phyloP scores from a whole-genome alignment of 2,329 filamentous ascomycete genomes.

The Fusarium sp. region DNA sequence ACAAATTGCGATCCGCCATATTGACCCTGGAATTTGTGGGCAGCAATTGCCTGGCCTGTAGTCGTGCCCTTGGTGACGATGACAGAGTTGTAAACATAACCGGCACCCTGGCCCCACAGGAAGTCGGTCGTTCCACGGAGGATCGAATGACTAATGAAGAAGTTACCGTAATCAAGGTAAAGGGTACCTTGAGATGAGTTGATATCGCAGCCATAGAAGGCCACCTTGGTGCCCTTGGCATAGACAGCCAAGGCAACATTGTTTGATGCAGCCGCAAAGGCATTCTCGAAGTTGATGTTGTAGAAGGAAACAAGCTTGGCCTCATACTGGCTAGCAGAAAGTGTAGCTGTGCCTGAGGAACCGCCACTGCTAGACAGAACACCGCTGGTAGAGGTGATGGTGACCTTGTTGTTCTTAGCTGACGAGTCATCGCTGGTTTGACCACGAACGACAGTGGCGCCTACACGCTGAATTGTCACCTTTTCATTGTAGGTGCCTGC shows the following conservation, averaged over 20 bases:
- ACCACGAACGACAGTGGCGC: conserved; percentile 58
- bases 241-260: conserved; percentile 44
- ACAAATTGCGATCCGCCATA: conserved; percentile 55
- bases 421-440: conserved; percentile 58
- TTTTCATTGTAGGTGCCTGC: conserved; percentile 60
- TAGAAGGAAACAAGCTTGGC: conserved; percentile 48
- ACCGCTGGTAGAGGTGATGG: conserved; percentile 49
- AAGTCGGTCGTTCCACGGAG: conserved; percentile 42
- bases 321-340: conserved; percentile 48
- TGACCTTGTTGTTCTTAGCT: conserved; percentile 70
- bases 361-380: conserved; percentile 31
- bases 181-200: conserved; percentile 39
- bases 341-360: conserved; percentile 41
- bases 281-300: conserved; percentile 50
- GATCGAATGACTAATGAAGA: conserved; percentile 40
- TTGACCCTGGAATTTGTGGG: conserved; percentile 44
- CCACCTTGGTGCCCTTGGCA: conserved; percentile 54
- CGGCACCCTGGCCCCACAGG: conserved; percentile 42
- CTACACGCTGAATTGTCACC: conserved; percentile 54
- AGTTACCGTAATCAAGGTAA: conserved; percentile 42
- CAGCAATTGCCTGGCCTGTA: conserved; percentile 46
- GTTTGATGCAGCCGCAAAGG: conserved; percentile 26
- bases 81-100: conserved; percentile 44
- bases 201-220: conserved; percentile 55
- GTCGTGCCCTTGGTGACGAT: conserved; percentile 30